Base-by-base conservation (phyloP, 495 filamentous ascomycete species). In the Neurospora sp. region DNA sequence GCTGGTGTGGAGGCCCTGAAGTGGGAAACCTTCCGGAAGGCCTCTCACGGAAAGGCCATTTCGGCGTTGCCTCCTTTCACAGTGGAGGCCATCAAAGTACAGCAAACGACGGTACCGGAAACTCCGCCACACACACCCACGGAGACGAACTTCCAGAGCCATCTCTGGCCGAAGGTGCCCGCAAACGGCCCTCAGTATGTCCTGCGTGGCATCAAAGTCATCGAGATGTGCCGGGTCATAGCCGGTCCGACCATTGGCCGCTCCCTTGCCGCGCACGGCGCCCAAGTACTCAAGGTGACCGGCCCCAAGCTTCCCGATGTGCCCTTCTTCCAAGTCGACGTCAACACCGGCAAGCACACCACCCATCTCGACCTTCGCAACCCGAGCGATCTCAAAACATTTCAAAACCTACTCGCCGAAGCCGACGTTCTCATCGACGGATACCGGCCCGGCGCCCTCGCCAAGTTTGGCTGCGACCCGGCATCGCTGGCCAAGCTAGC, bases 301-400 rank as follows among this genome's bases (percentile, higher is more conserved):
- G 90, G 88, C 37, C 88, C 90, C 0, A 83, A 85, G 41, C 84
- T 93, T 35, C 88, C 88, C 16, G 92, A 94, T 73, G 91, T 94
- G 11, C 91, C 92, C 0, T 92, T 93, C 83, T 94, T 93, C 84
- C 91, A 93, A 79, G 89, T 94, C 11, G 91, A 93, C 75, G 90
- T 90, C 59, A 93, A 94, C 80, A 88, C 90, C 77, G 90, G 91
- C 72, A 93, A 93, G 78, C 83, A 83, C 73, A 78, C 81, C 4
- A 77, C 80, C 39, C 76, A 79, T 27, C 80, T 93, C 16, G 86
- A 93, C 74, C 84, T 93, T 27, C 88, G 88, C 72, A 82, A 79
- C 54, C 31, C 83, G 1, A 79, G 82, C 40, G 89, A 88, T 73
- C 83, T 88, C 1, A 77, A 79, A 35, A 77, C 81, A n/a, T 91